Percentiles rank a stretch among this genome's conserved stretches.
phyloP scores from a whole-genome alignment of 2,329 filamentous ascomycete species.

The Botrytis galanthina region DNA sequence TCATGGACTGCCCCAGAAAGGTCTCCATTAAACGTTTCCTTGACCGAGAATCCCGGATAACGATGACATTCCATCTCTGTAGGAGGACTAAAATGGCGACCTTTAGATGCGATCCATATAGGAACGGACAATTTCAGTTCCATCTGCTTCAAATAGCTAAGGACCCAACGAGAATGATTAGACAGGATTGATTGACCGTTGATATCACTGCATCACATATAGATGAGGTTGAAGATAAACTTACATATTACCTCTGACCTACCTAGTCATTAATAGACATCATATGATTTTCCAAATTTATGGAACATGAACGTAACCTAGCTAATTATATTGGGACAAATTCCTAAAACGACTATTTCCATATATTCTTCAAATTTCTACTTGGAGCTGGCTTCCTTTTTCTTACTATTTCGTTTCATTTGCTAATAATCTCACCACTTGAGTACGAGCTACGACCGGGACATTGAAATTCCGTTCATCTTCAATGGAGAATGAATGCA shows the following conservation, averaged over 20 bases:
- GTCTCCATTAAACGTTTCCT: neutral
- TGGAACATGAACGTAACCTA: neutral
- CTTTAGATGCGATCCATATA: neutral
- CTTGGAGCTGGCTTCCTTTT: too few species aligned
- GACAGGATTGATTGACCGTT: neutral
- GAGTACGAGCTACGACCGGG: neutral
- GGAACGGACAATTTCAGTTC: too few species aligned
- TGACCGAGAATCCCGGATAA: neutral
- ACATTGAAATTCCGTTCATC: neutral
- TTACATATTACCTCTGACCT: neutral
- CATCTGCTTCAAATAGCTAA: neutral
- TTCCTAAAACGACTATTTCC: neutral
- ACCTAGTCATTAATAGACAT: neutral
- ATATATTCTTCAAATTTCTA: neutral
- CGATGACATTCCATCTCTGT: neutral
- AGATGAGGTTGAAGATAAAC: neutral
- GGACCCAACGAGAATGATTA: neutral
- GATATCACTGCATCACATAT: neutral
- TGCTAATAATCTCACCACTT: neutral
- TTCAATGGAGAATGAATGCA: neutral
- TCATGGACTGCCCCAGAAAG: neutral
- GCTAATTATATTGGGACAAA: neutral
- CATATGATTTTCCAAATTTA: neutral
- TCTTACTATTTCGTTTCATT: neutral
- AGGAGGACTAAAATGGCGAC: neutral